Conservation (phyloP, 1,139 yeast genomes). For the Geotrichum cucujoidarum region DNA sequence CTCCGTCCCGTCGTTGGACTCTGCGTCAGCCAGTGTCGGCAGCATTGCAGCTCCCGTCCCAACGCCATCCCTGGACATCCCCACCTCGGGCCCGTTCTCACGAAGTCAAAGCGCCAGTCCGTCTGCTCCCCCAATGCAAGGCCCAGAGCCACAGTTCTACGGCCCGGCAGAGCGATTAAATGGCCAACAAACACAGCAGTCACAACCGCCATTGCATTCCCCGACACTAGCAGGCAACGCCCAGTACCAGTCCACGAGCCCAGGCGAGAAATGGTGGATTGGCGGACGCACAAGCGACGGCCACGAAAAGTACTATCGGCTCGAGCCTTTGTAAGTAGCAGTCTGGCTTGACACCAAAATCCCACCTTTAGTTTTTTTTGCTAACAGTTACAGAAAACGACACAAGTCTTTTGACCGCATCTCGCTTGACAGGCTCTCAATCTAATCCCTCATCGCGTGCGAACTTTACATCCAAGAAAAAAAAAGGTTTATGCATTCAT, state of each 20-base stretch:
- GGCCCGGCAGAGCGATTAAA: conserved; percentile 1
- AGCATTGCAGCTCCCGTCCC: background rate
- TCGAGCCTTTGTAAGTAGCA: conserved; percentile 26
- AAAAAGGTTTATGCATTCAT: too few relatives aligned
- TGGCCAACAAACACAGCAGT: conserved; percentile 3
- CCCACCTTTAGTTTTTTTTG: background rate
- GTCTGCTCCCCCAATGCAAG: background rate
- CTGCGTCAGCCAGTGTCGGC: background rate
- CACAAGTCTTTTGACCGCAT: conserved; percentile 31
- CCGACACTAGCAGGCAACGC: conserved; percentile 2
- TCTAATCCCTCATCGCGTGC: too few relatives aligned
- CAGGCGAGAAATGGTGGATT: conserved; percentile 34
- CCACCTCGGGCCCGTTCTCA: background rate
- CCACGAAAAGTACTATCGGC: conserved; percentile 31
- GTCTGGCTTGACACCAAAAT: background rate
- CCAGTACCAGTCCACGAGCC: conserved; percentile 15
- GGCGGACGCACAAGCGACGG: conserved; percentile 35
- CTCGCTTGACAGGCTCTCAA: conserved; percentile 31
- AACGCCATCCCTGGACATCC: background rate
- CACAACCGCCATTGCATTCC: conserved; percentile 5
- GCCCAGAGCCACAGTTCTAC: conserved; percentile 1
- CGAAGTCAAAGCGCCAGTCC: background rate
- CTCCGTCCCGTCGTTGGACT: background rate
- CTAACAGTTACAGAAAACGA: conserved; percentile 17
- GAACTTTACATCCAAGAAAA: too few relatives aligned